Evolutionary conservation across 2,329 filamentous ascomycete species (phyloP), one percentile per base, ranked within the genome.

Genomic region (Hypomyces rosellus): DNA sequence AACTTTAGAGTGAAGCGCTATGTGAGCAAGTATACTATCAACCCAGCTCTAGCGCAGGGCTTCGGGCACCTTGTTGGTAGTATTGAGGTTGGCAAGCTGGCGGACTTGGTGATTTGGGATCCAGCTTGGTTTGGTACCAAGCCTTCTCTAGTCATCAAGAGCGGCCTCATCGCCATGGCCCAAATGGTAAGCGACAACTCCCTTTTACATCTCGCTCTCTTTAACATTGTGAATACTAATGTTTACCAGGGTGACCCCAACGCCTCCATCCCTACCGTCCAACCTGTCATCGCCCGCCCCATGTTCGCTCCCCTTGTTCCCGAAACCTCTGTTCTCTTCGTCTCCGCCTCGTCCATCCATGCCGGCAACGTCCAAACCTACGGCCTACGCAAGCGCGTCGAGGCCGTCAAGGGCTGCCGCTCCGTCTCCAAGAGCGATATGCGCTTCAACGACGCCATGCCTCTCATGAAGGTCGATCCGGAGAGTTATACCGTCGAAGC

Each of bases 11-110:
- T 95, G 6, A 96, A 95, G 74, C 73, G 92, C 22, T 97, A 97
- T 65, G 77, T 97, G 42, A 89, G 86, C 72, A 97, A 97, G 73
- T 96, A 96, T 68, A 97, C 92, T 18, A 84, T 97, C 71, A 97
- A 97, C 69, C 89, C 92, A 1, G 89, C 92, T 11, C 76, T 96
- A 54, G 84, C 91, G 0, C 92, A 97, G 68, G 92, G 92, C 2
- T 95, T 97, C 84, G 71, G 76, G 1, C 92, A 96, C 65, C 62
- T 95, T 2, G 81, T 97, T 55, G 92, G 92, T 7, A 92, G 87
- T 58, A 71, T 96, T 48, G 90, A 96, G 71, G 81, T 89, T 0
- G 91, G 90, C 46, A 96, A 96, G 71, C 69, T 96, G 44, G 92
- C 92, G 0, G 92, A 97, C 66, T 66, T 97, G 44, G 88, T 95